Percentiles rank a stretch among this genome's conserved stretches.
Evolutionary conservation across 345 rosid species (phyloP).

Genomic region (Arabidopsis arenosa): DNA sequence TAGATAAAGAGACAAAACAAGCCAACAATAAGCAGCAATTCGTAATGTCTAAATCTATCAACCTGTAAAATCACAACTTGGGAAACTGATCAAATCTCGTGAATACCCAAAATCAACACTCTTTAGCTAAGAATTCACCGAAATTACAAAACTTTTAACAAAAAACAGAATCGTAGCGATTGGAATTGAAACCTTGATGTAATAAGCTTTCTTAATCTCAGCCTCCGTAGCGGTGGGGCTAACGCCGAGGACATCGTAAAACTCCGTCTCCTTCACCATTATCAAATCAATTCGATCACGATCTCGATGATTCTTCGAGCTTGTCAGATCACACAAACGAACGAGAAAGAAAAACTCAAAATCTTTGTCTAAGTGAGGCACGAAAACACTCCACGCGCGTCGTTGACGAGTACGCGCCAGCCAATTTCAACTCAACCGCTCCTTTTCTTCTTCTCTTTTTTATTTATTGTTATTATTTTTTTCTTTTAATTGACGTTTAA

Average conservation of each 20-base stretch:
- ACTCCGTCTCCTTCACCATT: slow-evolving; percentile 93
- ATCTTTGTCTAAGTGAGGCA: neutral
- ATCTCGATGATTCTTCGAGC: slow-evolving; percentile 4
- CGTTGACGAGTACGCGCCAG: slow-evolving; percentile 34
- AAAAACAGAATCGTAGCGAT: neutral
- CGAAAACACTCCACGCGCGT: slow-evolving; percentile 36
- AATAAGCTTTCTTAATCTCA: slow-evolving; percentile 95
- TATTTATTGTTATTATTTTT: neutral
- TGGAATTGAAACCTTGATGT: slow-evolving; percentile 68
- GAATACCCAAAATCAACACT: neutral
- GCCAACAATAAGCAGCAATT: slow-evolving; percentile 17
- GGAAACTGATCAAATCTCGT: neutral
- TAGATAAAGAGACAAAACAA: slow-evolving; percentile 22
- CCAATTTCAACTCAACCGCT: slow-evolving; percentile 35
- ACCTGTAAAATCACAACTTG: neutral
- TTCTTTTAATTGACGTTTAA: neutral
- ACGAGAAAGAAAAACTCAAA: slow-evolving; percentile 5
- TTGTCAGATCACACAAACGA: slow-evolving; percentile 20
- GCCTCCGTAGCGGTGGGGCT: slow-evolving; percentile 90
- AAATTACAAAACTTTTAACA: neutral
- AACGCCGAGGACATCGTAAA: slow-evolving; percentile 92
- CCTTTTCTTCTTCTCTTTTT: slow-evolving; percentile 6
- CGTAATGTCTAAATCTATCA: slow-evolving; percentile 2
- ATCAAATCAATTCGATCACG: slow-evolving; percentile 25
- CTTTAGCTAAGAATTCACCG: neutral